Percentiles rank a stretch among this genome's conserved stretches.
Evolutionary conservation across 495 filamentous ascomycete genomes (phyloP).

Genomic region (Tricharina praecox): DNA sequence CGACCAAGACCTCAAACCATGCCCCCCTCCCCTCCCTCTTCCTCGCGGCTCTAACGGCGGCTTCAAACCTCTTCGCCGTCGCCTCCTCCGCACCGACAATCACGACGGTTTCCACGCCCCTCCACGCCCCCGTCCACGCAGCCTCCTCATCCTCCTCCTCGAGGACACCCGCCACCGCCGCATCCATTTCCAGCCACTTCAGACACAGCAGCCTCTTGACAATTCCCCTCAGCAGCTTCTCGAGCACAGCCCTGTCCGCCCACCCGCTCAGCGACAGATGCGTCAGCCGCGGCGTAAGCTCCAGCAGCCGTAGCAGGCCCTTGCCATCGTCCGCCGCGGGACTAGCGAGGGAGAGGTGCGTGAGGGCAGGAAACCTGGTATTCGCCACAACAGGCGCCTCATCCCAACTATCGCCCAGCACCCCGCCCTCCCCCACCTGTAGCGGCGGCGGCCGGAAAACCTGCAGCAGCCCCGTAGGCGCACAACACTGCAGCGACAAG

Average conservation of each 20-base stretch:
- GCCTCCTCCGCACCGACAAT: conserved; percentile 13
- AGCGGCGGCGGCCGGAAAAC: conserved; percentile 5
- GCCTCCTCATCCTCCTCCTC: neutral
- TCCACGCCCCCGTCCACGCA: conserved; percentile 1
- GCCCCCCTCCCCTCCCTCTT: conserved; percentile 2
- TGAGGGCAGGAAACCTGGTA: conserved; percentile 10
- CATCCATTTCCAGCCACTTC: conserved; percentile 10
- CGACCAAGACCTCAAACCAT: conserved; percentile 5
- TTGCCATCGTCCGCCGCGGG: conserved; percentile 8
- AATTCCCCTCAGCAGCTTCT: conserved; percentile 8
- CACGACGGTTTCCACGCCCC: conserved; percentile 3
- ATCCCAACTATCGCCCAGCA: neutral
- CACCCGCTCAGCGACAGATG: conserved; percentile 19
- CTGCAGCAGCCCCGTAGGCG: conserved; percentile 4
- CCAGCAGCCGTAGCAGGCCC: conserved; percentile 7
- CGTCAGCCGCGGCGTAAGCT: conserved; percentile 14
- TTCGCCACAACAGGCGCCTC: neutral
- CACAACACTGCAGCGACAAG: conserved; percentile 10
- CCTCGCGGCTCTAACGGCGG: conserved; percentile 5
- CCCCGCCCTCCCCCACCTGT: neutral
- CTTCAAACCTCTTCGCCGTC: neutral
- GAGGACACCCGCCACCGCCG: neutral
- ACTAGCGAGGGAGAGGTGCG: conserved; percentile 16
- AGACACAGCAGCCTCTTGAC: conserved; percentile 14
- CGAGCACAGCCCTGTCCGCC: conserved; percentile 2